Base-by-base conservation (phyloP, 2,329 filamentous ascomycete genomes). In the Tolypocladium cylindrosporum region DNA sequence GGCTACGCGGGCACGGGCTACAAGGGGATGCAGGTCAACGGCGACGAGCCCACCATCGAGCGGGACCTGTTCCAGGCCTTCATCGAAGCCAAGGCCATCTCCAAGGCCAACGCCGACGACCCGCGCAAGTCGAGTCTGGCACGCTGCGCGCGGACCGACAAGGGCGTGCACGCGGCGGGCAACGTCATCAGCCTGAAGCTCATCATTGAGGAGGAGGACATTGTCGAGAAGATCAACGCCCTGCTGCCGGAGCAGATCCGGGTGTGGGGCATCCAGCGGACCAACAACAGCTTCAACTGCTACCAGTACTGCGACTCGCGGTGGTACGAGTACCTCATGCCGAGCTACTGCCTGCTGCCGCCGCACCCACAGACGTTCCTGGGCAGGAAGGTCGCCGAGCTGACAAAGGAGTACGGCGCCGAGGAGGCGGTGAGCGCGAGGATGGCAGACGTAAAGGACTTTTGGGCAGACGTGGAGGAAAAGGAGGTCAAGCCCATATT, bases 1-100 rank as follows among this genome's bases (percentile, higher is more conserved):
- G 94, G 94, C 19, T 99, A 99, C 73, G 91, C 92, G 7, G 94
- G 94, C 55, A 96, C 91, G 11, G 94, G 94, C 19, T 99, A 99
- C 79, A 92, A 91, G 75, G 94, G 94, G 67, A 95, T 99, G 87
- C 94, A 99, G 75, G 89, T 99, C 69, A 86, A 87, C 71, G 79
- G 80, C 66, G 76, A 85, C 62, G 86, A 96, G 69, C 92, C 91
- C 76, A 99, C 93, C 0, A 97, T 99, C 62, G 94, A 99, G 75
- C 90, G 93, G 50, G 94, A 99, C 66, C 78, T 99, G 3, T 99
- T 99, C 75, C 84, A 85, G 39, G 94, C 94, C 3, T 93, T 99
- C 65, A 88, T 99, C 61, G 85, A 86, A 3, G 92, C 94, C 3
- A 90, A 92, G 21, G 92, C 94, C 43, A 96, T 99, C 61, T 95